Conservation (phyloP, 2,329 filamentous ascomycete genomes). For the Rutstroemia sp. region DNA sequence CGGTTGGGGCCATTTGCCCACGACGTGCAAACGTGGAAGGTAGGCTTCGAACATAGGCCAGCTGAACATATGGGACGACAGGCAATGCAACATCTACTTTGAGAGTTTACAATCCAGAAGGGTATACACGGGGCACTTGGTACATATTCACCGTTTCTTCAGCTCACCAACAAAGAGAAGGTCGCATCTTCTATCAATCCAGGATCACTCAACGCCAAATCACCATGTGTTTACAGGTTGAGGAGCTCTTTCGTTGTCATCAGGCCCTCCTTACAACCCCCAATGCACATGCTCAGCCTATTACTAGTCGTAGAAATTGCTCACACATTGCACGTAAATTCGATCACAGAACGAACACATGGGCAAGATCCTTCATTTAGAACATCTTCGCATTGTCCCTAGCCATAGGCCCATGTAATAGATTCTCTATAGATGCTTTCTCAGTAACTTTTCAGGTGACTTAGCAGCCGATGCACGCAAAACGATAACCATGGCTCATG, state of each 20-base stretch:
- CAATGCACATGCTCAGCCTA: too few species aligned
- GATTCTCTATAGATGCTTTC: slow-evolving; percentile 10
- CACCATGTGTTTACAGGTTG: too few species aligned
- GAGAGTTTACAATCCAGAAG: background rate
- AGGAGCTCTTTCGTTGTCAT: too few species aligned
- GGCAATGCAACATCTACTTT: too few species aligned
- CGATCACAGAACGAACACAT: background rate
- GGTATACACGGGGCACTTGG: background rate
- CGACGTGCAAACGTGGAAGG: too few species aligned
- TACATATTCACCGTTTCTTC: background rate
- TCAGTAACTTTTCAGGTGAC: slow-evolving; percentile 11
- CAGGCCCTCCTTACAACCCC: too few species aligned
- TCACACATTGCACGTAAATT: background rate
- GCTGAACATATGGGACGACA: too few species aligned
- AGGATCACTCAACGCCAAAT: background rate
- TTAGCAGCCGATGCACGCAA: slow-evolving; percentile 9
- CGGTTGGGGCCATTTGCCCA: background rate
- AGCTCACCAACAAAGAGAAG: background rate
- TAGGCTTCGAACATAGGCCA: too few species aligned
- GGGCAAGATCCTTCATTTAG: background rate
- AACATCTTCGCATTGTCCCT: slow-evolving; percentile 1
- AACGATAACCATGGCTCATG: slow-evolving; percentile 3
- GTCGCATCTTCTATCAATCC: background rate
- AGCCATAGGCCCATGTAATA: slow-evolving; percentile 1
- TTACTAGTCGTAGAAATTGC: background rate